phyloP scores from a whole-genome alignment of 2,329 filamentous ascomycete genomes.

The Chrysoporthe austroafricana region DNA sequence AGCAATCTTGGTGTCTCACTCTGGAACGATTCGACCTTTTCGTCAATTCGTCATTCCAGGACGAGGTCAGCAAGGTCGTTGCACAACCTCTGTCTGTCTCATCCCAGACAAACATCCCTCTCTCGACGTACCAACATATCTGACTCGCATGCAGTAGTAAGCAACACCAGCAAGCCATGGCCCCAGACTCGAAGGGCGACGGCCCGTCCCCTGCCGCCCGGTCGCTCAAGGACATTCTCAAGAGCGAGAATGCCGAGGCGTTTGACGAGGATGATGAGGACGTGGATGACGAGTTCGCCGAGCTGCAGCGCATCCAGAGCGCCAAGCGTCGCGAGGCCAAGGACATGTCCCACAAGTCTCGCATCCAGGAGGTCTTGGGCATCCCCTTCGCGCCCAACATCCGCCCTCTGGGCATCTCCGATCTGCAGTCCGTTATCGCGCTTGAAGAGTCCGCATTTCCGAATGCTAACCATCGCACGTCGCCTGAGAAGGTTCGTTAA shows the following conservation, averaged over 20 bases:
- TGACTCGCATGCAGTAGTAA: conserved; percentile 16
- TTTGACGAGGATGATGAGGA: conserved; percentile 37
- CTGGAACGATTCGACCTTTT: background rate
- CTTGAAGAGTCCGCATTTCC: conserved; percentile 60
- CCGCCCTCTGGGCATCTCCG: conserved; percentile 70
- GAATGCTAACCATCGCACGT: conserved; percentile 53
- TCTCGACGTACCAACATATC: conserved; percentile 8
- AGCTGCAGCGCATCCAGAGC: conserved; percentile 45
- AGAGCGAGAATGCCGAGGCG: conserved; percentile 29
- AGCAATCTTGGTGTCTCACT: conserved; percentile 15
- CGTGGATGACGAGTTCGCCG: conserved; percentile 38
- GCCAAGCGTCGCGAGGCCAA: conserved; percentile 43
- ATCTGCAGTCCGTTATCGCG: conserved; percentile 62
- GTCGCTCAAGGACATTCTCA: conserved; percentile 23
- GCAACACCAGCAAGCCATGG: conserved; percentile 21
- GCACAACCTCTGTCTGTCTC: conserved; percentile 19
- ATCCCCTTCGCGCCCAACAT: conserved; percentile 73
- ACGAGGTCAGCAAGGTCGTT: conserved; percentile 1
- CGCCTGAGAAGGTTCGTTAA: conserved; percentile 55
- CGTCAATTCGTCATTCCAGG: conserved; percentile 16
- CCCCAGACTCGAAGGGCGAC: conserved; percentile 15
- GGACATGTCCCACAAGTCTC: conserved; percentile 38
- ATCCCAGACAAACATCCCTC: conserved; percentile 1
- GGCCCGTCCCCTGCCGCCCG: background rate
- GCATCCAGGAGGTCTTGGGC: conserved; percentile 47